A percentile compares a stretch with the other conserved stretches of the same genome.
These are phyloP conservation scores for Rhinocladiella mackenziei DNA, from an alignment of 2,329 filamentous ascomycete species.

Conservation along the genomic window DNA sequence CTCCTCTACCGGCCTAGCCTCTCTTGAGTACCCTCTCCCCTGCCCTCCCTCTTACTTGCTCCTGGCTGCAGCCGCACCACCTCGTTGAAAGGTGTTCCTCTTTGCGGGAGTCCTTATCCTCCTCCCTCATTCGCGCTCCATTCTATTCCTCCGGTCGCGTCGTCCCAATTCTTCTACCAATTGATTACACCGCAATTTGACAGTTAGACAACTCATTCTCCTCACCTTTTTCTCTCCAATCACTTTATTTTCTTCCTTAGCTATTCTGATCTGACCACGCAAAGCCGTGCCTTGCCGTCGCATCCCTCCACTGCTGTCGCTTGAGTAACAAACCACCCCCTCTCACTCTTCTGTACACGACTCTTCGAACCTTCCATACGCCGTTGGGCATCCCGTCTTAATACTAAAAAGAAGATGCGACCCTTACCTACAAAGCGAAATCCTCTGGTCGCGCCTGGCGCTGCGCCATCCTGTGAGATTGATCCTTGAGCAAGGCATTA, in stretches of 20 bases:
- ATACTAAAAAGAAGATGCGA: conserved; percentile 37
- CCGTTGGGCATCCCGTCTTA: background rate
- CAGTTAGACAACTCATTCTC: conserved; percentile 11
- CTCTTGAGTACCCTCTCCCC: too few species aligned
- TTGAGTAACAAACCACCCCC: too few species aligned
- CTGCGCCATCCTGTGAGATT: conserved; percentile 44
- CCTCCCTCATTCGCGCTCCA: conserved; percentile 13
- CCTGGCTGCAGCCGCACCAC: too few species aligned
- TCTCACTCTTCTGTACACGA: background rate
- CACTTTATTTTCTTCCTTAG: background rate
- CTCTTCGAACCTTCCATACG: background rate
- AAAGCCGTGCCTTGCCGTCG: background rate
- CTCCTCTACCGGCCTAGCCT: too few species aligned
- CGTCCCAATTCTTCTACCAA: conserved; percentile 6
- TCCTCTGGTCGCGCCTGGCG: conserved; percentile 43
- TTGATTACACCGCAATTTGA: background rate
- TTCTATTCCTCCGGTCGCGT: conserved; percentile 17
- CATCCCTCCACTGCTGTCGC: too few species aligned
- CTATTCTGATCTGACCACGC: conserved; percentile 1
- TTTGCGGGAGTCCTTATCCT: background rate
- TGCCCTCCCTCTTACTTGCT: too few species aligned
- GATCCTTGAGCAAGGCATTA: background rate
- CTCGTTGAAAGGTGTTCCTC: too few species aligned
- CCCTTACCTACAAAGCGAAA: conserved; percentile 45
- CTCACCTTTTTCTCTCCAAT: conserved; percentile 3